Evolutionary conservation across 2,329 filamentous ascomycete genomes (phyloP).

Genomic region (Metarhizium album): DNA sequence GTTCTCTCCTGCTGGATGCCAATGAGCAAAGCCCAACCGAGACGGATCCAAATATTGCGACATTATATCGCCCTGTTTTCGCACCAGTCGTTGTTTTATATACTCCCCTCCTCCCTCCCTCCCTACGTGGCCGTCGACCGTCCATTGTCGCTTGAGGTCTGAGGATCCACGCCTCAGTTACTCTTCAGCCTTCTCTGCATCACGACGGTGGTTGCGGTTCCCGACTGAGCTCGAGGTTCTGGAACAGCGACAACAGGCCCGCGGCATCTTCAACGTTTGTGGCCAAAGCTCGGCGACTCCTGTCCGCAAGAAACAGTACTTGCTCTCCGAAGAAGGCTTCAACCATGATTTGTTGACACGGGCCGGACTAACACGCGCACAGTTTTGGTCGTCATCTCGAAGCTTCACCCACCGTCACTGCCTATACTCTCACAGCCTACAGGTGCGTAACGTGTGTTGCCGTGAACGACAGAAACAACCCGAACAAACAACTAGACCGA

Average conservation of each 20-base stretch:
- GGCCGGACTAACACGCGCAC: background rate
- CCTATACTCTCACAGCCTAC: background rate
- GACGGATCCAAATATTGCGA: slow-evolving; percentile 1
- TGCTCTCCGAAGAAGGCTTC: background rate
- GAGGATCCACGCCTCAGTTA: too few species aligned
- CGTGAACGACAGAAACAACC: background rate
- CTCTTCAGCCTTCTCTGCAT: too few species aligned
- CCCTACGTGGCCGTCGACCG: background rate
- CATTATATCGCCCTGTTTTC: background rate
- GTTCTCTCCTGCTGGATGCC: background rate
- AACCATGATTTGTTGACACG: background rate
- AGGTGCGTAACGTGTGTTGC: background rate
- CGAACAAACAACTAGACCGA: background rate
- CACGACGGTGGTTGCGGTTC: too few species aligned
- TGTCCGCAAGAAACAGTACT: background rate
- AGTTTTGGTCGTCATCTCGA: background rate
- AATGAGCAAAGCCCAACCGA: slow-evolving; percentile 2
- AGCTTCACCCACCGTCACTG: background rate
- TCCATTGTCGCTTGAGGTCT: too few species aligned
- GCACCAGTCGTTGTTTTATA: background rate
- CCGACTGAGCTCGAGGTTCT: background rate
- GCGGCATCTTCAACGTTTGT: background rate
- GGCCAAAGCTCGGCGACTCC: background rate
- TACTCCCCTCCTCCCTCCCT: background rate
- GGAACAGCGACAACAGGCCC: background rate